Percentiles rank a stretch among this genome's conserved stretches.
Evolutionary conservation across 2,329 filamentous ascomycete species (phyloP).

Genomic region (Aschersonia sp.): DNA sequence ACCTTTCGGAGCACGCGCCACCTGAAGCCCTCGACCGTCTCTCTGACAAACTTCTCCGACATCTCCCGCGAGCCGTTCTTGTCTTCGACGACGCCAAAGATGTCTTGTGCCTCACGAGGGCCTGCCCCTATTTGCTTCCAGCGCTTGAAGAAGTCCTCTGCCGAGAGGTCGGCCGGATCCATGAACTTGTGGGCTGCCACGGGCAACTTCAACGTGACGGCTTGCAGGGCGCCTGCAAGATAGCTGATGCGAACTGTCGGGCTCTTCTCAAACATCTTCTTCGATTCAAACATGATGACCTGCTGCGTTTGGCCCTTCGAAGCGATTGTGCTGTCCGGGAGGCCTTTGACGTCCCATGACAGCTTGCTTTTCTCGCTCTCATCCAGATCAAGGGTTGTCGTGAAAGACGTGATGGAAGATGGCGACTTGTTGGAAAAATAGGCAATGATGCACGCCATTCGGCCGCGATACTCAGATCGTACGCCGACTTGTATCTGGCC

Average conservation of each 20-base stretch:
- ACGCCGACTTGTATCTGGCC: slow-evolving; percentile 85
- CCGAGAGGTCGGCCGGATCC: slow-evolving; percentile 73
- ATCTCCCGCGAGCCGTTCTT: slow-evolving; percentile 38
- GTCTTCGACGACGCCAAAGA: slow-evolving; percentile 51
- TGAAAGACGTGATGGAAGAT: slow-evolving; percentile 75
- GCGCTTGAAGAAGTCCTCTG: slow-evolving; percentile 95
- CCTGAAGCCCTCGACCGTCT: slow-evolving; percentile 68
- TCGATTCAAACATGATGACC: slow-evolving; percentile 87
- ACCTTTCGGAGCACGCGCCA: slow-evolving; percentile 79
- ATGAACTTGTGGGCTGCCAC: slow-evolving; percentile 91
- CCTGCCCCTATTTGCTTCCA: slow-evolving; percentile 96
- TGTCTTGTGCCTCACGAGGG: slow-evolving; percentile 74
- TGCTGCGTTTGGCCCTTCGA: slow-evolving; percentile 74
- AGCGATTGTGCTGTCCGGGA: slow-evolving; percentile 70
- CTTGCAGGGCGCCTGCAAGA: slow-evolving; percentile 83
- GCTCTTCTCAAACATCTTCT: slow-evolving; percentile 64
- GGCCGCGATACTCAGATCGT: slow-evolving; percentile 86
- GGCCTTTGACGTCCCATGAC: slow-evolving; percentile 73
- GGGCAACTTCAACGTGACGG: slow-evolving; percentile 79
- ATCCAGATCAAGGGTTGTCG: slow-evolving; percentile 81
- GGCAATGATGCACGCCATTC: slow-evolving; percentile 86
- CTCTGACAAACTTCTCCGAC: slow-evolving; percentile 55
- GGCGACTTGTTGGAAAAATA: slow-evolving; percentile 95
- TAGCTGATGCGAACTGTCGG: slow-evolving; percentile 93
- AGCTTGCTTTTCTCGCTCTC: slow-evolving; percentile 49